Conservation (phyloP, 352 stramenopile genomes). For the Phytopythium boreale region DNA sequence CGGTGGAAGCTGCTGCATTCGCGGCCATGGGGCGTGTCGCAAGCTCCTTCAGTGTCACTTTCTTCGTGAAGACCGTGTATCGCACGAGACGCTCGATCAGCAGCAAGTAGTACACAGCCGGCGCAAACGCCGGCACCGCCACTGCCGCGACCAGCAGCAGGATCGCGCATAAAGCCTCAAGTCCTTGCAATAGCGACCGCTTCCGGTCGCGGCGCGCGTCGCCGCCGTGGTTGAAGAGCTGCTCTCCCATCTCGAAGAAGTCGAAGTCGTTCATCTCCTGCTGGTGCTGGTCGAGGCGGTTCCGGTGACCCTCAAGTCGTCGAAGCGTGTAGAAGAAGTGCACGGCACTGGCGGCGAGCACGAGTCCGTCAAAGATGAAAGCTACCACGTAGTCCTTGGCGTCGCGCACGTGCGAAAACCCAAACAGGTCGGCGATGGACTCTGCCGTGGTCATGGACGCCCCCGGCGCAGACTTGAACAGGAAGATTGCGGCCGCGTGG, state of each 20-base stretch:
- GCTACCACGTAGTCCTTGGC: slow-evolving; percentile 35
- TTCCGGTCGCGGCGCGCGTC: slow-evolving; percentile 24
- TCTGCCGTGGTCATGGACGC: background rate
- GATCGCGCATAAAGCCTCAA: slow-evolving; percentile 46
- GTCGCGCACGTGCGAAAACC: slow-evolving; percentile 36
- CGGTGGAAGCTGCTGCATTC: slow-evolving; percentile 8
- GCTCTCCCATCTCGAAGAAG: slow-evolving; percentile 54
- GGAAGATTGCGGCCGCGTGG: slow-evolving; percentile 36
- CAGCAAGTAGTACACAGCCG: slow-evolving; percentile 57
- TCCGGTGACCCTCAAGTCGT: slow-evolving; percentile 14
- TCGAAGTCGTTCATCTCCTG: slow-evolving; percentile 41
- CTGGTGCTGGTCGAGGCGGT: slow-evolving; percentile 21
- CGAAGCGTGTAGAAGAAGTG: slow-evolving; percentile 68
- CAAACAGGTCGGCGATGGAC: slow-evolving; percentile 34
- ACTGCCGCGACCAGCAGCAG: slow-evolving; percentile 65
- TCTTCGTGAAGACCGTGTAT: slow-evolving; percentile 66
- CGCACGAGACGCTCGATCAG: slow-evolving; percentile 51
- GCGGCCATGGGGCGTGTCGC: slow-evolving; percentile 13
- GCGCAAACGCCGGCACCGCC: slow-evolving; percentile 50
- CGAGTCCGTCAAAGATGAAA: slow-evolving; percentile 59
- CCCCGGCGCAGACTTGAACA: slow-evolving; percentile 10
- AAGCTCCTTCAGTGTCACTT: slow-evolving; percentile 60
- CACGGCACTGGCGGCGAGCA: slow-evolving; percentile 46
- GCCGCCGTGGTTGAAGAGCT: slow-evolving; percentile 28
- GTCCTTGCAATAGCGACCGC: slow-evolving; percentile 22